These are phyloP conservation scores for Coffea canephora DNA, from an alignment of 257 asterid species.

Conservation along the genomic window DNA sequence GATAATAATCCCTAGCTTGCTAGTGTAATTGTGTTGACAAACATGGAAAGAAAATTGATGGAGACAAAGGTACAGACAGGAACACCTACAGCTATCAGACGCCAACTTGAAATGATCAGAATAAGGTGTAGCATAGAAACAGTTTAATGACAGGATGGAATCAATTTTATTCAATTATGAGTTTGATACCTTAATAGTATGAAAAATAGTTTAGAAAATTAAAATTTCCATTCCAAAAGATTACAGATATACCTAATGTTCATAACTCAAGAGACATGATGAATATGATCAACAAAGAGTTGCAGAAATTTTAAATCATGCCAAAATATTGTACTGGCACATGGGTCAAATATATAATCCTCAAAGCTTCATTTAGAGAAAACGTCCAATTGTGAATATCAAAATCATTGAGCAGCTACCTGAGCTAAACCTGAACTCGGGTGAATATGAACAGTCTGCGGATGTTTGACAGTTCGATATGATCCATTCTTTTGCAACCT, in stretches of 20 bases:
- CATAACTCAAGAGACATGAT: background rate
- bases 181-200: background rate
- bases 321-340: background rate
- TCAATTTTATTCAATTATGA: too few relatives aligned
- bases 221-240: background rate
- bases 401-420: conserved; percentile 28
- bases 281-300: background rate
- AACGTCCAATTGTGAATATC: background rate
- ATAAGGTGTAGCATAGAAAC: background rate
- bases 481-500: conserved; percentile 81
- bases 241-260: background rate
- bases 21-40: too few relatives aligned
- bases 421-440: conserved; percentile 94
- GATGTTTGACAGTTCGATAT: conserved; percentile 78
- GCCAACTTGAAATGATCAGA: background rate
- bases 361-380: background rate
- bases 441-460: conserved; percentile 84
- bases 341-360: background rate
- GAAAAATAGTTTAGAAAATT: background rate
- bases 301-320: background rate
- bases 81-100: too few relatives aligned
- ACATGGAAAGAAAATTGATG: too few relatives aligned
- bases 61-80: too few relatives aligned
- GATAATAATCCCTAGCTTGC: too few relatives aligned
- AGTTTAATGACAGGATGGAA: background rate